Conservation (phyloP, 164 flowering plant genomes). For the Macadamia integrifolia region DNA sequence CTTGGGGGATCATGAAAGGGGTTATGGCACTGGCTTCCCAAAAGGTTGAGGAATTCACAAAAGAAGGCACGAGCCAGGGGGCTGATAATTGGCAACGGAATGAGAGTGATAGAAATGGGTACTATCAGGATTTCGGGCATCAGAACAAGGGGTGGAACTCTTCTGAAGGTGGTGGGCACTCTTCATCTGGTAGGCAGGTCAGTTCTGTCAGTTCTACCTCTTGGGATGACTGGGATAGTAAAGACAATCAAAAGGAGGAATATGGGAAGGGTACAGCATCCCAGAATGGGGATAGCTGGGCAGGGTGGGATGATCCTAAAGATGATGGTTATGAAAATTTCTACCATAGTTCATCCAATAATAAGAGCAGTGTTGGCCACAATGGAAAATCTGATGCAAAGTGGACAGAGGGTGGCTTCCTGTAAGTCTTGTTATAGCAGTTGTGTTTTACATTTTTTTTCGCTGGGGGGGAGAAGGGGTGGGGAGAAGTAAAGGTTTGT, state of each 20-base stretch:
- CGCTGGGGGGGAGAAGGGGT: no score
- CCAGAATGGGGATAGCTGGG: constrained; percentile 66
- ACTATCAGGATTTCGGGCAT: constrained; percentile 55
- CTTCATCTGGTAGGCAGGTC: constrained; percentile 10
- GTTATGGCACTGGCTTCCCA: constrained; percentile 97
- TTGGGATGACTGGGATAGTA: constrained; percentile 89
- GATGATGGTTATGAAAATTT: constrained; percentile 65
- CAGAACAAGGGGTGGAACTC: constrained; percentile 59
- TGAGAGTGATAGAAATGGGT: constrained; percentile 50
- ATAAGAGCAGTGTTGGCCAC: constrained; percentile 39
- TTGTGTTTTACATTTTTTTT: not conserved
- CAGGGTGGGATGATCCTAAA: constrained; percentile 92
- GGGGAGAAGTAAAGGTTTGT: no score
- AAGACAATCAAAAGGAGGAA: constrained; percentile 42
- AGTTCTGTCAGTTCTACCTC: constrained; percentile 32
- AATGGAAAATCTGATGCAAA: constrained; percentile 58
- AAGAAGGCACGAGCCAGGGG: constrained; percentile 58
- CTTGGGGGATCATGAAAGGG: constrained; percentile 98
- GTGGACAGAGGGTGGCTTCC: constrained; percentile 90
- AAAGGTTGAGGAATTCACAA: constrained; percentile 87
- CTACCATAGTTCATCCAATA: constrained; percentile 42
- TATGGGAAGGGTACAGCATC: constrained; percentile 35
- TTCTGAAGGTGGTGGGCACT: constrained; percentile 18
- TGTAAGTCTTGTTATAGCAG: constrained; percentile 31
- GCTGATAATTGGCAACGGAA: constrained; percentile 48